A percentile compares a stretch with the other conserved stretches of the same genome.
Evolutionary conservation across 1,284 basidiomycete species (phyloP).

Genomic region (Inonotus obliquus): DNA sequence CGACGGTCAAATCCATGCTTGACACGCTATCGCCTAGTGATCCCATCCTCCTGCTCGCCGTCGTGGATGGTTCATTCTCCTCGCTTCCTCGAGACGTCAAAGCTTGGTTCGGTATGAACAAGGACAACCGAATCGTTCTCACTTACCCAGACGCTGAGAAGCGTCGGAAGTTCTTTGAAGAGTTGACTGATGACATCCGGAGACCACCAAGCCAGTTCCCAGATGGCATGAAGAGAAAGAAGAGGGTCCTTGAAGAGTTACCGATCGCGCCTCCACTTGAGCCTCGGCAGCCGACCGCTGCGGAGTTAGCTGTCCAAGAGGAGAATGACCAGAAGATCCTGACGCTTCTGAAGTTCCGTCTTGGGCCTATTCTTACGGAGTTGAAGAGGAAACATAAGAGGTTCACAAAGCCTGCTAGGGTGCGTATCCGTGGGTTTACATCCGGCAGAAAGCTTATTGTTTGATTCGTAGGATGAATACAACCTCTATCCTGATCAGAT

Average conservation of each 20-base stretch:
- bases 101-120: constrained; percentile 84
- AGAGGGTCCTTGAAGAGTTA: constrained; percentile 81
- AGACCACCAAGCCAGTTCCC: constrained; percentile 87
- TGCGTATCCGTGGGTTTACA: constrained; percentile 35
- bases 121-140: constrained; percentile 73
- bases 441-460: not conserved
- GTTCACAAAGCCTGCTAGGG: constrained; percentile 80
- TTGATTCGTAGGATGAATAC: constrained; percentile 61
- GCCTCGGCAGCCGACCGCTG: constrained; percentile 76
- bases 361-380: constrained; percentile 85
- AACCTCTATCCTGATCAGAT: constrained; percentile 42
- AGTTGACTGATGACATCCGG: constrained; percentile 62
- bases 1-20: constrained; percentile 86
- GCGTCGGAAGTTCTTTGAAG: constrained; percentile 76
- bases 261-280: constrained; percentile 88
- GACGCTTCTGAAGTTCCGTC: constrained; percentile 81
- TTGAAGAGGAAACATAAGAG: constrained; percentile 92
- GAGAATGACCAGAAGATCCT: constrained; percentile 79
- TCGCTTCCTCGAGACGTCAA: constrained; percentile 81
- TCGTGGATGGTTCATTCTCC: constrained; percentile 75
- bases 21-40: constrained; percentile 89
- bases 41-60: constrained; percentile 85
- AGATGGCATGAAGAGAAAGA: constrained; percentile 82
- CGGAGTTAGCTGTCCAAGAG: constrained; percentile 80
- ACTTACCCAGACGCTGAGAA: constrained; percentile 46